A percentile compares a stretch with the other conserved stretches of the same genome.
Evolutionary conservation across 2,329 filamentous ascomycete species (phyloP).

Genomic region (Xylogone sp.): DNA sequence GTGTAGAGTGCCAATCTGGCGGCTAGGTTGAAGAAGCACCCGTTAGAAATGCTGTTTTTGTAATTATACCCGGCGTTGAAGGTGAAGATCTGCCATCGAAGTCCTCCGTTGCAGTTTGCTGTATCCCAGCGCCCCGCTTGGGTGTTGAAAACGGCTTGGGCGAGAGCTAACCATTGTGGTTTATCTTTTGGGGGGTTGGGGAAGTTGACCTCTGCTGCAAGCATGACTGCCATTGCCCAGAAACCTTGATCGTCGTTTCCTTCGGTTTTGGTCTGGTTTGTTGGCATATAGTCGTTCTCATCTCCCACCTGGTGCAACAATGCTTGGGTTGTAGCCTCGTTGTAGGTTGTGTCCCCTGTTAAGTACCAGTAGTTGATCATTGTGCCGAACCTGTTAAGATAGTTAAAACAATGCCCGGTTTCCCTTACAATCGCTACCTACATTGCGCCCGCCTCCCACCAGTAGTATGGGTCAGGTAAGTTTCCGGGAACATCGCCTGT

Average conservation of each 20-base stretch:
- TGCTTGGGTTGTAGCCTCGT: slow-evolving; percentile 51
- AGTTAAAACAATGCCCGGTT: not conserved
- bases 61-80: slow-evolving; percentile 80
- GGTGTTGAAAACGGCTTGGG: slow-evolving; percentile 76
- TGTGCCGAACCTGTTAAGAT: not conserved
- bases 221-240: slow-evolving; percentile 68
- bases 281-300: slow-evolving; percentile 72
- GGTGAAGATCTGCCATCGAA: slow-evolving; percentile 80
- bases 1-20: slow-evolving; percentile 73
- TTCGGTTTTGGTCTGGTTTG: slow-evolving; percentile 55
- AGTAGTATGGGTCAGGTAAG: slow-evolving; percentile 45
- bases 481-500: slow-evolving; percentile 48
- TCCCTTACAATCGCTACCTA: slow-evolving; percentile 37
- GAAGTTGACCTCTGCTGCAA: slow-evolving; percentile 65
- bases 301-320: slow-evolving; percentile 71
- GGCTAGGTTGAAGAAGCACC: slow-evolving; percentile 57
- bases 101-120: slow-evolving; percentile 63
- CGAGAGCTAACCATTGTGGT: slow-evolving; percentile 67
- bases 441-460: slow-evolving; percentile 71
- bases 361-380: slow-evolving; percentile 79
- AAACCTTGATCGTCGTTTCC: slow-evolving; percentile 74
- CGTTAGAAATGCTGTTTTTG: slow-evolving; percentile 63
- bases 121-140: slow-evolving; percentile 70
- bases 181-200: slow-evolving; percentile 46
- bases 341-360: slow-evolving; percentile 63